A percentile compares a stretch with the other conserved stretches of the same genome.
Evolutionary conservation across 2,329 filamentous ascomycete species (phyloP).

Genomic region (Cryoendolithus antarcticus): DNA sequence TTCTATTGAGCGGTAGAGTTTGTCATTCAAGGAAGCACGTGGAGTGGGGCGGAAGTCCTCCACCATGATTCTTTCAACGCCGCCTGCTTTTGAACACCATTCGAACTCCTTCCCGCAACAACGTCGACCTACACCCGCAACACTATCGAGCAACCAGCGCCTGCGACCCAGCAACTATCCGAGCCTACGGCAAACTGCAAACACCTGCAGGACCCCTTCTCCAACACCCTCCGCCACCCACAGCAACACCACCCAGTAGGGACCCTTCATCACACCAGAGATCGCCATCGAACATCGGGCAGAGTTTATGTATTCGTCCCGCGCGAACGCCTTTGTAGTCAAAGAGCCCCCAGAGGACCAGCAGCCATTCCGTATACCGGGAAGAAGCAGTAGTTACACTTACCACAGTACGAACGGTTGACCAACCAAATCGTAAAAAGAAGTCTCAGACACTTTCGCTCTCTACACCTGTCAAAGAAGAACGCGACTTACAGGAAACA

Average conservation of each 20-base stretch:
- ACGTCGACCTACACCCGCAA: too few relatives aligned
- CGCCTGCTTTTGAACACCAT: too few relatives aligned
- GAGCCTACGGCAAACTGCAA: conserved; percentile 2
- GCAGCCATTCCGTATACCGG: conserved; percentile 79
- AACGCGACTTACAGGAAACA: background rate
- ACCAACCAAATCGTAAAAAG: conserved; percentile 13
- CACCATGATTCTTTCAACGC: too few relatives aligned
- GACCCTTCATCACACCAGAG: too few relatives aligned
- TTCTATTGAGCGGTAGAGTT: too few relatives aligned
- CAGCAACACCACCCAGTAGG: conserved; percentile 4
- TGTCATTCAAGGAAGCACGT: too few relatives aligned
- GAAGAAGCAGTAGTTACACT: conserved; percentile 74
- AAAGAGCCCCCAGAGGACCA: conserved; percentile 90
- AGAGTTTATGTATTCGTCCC: conserved; percentile 97
- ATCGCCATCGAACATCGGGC: conserved; percentile 9
- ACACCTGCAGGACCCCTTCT: conserved; percentile 2
- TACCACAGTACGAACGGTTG: conserved; percentile 90
- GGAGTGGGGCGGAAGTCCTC: too few relatives aligned
- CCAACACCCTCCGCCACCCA: conserved; percentile 5
- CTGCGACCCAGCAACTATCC: too few relatives aligned
- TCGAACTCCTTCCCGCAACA: too few relatives aligned
- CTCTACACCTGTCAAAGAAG: conserved; percentile 2
- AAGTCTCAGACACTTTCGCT: background rate
- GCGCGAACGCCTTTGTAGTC: conserved; percentile 88
- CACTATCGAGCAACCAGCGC: too few relatives aligned